A percentile compares a stretch with the other conserved stretches of the same genome.
These are phyloP conservation scores for Sporopachydermia cereana DNA, from an alignment of 1,139 yeast species.

Conservation along the genomic window DNA sequence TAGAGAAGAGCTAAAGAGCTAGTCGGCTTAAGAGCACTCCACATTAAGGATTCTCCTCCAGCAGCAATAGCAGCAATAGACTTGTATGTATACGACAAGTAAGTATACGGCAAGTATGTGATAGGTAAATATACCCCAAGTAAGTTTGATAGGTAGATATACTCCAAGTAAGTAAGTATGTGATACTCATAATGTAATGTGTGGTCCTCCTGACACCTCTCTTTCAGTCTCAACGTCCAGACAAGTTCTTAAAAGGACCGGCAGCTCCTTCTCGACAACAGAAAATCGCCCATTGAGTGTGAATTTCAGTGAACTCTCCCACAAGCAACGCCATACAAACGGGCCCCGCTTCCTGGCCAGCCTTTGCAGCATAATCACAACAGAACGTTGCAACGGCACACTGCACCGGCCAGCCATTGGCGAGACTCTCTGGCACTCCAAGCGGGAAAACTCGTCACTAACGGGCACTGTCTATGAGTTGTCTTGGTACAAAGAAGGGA, in stretches of 20 bases:
- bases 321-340: neutral
- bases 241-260: conserved; percentile 5
- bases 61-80: too few relatives aligned
- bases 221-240: conserved; percentile 5
- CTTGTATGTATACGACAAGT: too few relatives aligned
- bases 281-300: conserved; percentile 2
- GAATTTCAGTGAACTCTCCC: neutral
- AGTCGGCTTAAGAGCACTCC: too few relatives aligned
- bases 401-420: too few relatives aligned
- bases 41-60: too few relatives aligned
- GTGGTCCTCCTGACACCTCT: conserved; percentile 6
- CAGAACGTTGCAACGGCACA: neutral
- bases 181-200: neutral
- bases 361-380: neutral
- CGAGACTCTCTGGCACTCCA: too few relatives aligned
- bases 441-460: too few relatives aligned
- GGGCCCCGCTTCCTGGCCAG: neutral
- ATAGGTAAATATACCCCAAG: too few relatives aligned
- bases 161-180: too few relatives aligned
- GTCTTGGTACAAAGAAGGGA: conserved; percentile 5
- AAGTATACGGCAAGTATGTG: too few relatives aligned
- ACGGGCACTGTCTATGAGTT: conserved; percentile 3
- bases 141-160: too few relatives aligned
- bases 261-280: conserved; percentile 5
- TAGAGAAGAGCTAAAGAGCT: too few relatives aligned